A percentile compares a stretch with the other conserved stretches of the same genome.
Conservation (phyloP, 1,284 basidiomycete species). For the Leccinum huronense region DNA sequence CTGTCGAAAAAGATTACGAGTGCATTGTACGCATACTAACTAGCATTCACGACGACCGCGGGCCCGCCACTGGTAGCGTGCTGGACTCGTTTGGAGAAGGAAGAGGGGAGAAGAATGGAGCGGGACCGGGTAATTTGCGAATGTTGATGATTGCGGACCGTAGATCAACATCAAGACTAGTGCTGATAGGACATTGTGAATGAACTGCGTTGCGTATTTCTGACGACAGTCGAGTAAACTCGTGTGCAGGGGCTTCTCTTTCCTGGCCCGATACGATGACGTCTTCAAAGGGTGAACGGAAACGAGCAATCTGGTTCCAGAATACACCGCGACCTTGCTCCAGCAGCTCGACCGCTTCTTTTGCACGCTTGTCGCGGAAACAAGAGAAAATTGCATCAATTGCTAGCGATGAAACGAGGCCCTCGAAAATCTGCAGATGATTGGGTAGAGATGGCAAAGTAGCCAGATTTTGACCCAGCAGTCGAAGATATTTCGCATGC, state of each 20-base stretch:
- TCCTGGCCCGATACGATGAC: neutral
- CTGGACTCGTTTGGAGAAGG: neutral
- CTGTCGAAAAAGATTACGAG: neutral
- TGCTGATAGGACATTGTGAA: neutral
- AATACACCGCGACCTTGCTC: neutral
- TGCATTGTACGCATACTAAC: neutral
- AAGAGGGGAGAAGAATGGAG: neutral
- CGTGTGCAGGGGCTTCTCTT: neutral
- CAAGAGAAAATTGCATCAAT: neutral
- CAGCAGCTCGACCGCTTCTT: neutral
- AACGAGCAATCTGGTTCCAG: neutral
- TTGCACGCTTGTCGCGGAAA: neutral
- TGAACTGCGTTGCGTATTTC: neutral
- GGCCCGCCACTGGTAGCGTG: neutral
- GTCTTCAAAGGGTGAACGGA: neutral
- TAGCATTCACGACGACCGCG: neutral
- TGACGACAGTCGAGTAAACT: neutral
- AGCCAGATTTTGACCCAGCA: no score
- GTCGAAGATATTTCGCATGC: no score
- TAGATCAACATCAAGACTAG: neutral
- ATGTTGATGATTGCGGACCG: neutral
- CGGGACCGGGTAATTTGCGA: neutral
- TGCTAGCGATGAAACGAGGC: neutral
- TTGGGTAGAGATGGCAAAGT: no score
- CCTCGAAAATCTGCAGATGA: neutral